phyloP scores from a whole-genome alignment of 2,329 filamentous ascomycete species.

The Penicillium crustosum region DNA sequence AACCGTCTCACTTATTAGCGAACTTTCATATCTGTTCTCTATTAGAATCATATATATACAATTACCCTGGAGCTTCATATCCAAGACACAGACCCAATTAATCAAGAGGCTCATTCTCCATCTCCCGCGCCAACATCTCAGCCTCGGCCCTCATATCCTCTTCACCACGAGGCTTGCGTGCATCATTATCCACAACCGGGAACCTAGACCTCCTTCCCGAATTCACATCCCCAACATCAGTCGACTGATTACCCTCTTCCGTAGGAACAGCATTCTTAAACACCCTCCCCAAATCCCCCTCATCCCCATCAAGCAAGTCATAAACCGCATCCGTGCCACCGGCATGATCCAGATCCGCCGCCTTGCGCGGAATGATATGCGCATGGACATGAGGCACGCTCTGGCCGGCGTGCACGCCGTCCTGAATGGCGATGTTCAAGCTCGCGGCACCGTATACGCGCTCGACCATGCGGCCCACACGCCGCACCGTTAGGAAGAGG shows the following conservation, averaged over 20 bases:
- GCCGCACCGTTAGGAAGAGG: conserved; percentile 83
- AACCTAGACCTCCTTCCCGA: conserved; percentile 61
- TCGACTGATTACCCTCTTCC: not conserved
- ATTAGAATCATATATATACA: not conserved
- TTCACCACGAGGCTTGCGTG: conserved; percentile 64
- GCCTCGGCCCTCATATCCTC: conserved; percentile 82
- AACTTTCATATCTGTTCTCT: not conserved
- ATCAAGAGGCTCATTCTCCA: conserved; percentile 39
- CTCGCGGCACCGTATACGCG: conserved; percentile 64
- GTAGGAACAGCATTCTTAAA: conserved; percentile 56
- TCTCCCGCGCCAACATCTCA: conserved; percentile 53
- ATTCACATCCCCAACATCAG: conserved; percentile 29
- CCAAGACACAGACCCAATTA: conserved; percentile 7
- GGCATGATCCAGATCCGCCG: conserved; percentile 57
- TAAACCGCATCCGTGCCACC: conserved; percentile 75
- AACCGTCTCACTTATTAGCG: not conserved
- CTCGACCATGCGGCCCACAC: conserved; percentile 73
- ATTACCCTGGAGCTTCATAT: not conserved
- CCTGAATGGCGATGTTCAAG: conserved; percentile 94
- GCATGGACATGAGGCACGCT: conserved; percentile 92
- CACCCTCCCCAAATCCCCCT: conserved; percentile 75
- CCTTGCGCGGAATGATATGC: conserved; percentile 77
- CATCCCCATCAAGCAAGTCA: conserved; percentile 75
- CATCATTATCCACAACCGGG: conserved; percentile 68
- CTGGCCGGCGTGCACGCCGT: conserved; percentile 86